A percentile compares a stretch with the other conserved stretches of the same genome.
Conservation (phyloP, 2,329 filamentous ascomycete genomes). For the Sporothrix humicola region DNA sequence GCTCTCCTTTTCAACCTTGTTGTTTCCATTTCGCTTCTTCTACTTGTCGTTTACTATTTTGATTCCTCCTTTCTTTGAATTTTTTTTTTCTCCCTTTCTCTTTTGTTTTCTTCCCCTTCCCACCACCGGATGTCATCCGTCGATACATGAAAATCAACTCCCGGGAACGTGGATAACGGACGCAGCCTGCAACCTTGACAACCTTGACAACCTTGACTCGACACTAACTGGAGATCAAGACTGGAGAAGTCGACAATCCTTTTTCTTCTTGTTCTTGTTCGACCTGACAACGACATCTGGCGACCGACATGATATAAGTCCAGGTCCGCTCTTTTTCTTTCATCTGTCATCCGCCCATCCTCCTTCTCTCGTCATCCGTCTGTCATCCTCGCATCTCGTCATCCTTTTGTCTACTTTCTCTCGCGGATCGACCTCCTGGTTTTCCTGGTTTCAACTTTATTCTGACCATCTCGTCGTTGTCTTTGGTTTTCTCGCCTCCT, state of each 20-base stretch:
- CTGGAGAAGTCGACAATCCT: no score
- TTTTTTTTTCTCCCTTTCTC: neutral
- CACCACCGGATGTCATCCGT: neutral
- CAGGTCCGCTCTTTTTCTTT: neutral
- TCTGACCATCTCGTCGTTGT: neutral
- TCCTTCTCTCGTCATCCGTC: neutral
- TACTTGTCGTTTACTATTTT: no score
- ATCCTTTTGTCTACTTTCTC: neutral
- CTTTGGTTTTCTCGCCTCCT: neutral
- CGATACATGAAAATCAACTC: neutral
- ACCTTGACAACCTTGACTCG: neutral
- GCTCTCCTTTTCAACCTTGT: neutral
- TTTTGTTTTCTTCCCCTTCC: neutral
- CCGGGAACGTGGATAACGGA: neutral
- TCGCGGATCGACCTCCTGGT: neutral
- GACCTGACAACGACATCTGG: neutral
- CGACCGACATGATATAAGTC: slow-evolving; percentile 5
- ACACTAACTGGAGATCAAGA: neutral
- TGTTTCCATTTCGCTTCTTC: neutral
- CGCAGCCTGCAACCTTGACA: neutral
- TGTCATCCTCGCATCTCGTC: neutral
- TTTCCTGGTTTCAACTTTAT: neutral
- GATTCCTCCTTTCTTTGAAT: neutral
- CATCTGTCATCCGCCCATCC: neutral
- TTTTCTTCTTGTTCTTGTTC: no score